Conservation (phyloP, 1,284 basidiomycete genomes). For the Marasmius fiardii region DNA sequence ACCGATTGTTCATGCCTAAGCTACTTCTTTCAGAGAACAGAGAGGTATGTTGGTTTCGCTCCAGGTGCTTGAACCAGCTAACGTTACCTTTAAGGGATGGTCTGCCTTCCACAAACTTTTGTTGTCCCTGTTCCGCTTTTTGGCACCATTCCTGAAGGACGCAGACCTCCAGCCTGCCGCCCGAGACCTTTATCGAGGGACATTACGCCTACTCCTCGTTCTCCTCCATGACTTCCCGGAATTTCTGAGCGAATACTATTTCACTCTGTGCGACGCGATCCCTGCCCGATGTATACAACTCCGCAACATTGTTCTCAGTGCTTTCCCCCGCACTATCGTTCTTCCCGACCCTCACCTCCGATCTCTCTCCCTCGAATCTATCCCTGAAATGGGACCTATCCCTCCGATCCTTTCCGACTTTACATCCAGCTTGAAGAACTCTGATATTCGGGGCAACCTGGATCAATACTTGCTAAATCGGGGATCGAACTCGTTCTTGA, state of each 20-base stretch:
- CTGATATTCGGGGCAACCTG: conserved; percentile 74
- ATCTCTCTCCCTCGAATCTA: conserved; percentile 64
- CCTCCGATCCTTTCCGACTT: conserved; percentile 93
- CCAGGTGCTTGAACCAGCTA: conserved; percentile 1
- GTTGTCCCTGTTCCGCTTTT: conserved; percentile 91
- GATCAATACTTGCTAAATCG: conserved; percentile 82
- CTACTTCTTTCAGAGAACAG: conserved; percentile 81
- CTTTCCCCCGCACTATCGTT: conserved; percentile 85
- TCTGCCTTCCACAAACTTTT: conserved; percentile 93
- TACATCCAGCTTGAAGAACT: conserved; percentile 72
- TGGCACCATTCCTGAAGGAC: conserved; percentile 87
- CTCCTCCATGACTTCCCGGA: conserved; percentile 99
- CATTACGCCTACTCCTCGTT: conserved; percentile 88
- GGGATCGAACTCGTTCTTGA: conserved; percentile 66
- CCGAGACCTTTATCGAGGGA: conserved; percentile 91
- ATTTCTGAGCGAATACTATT: conserved; percentile 96
- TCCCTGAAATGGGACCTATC: conserved; percentile 87
- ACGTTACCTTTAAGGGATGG: conserved; percentile 66
- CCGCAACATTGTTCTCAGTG: conserved; percentile 94
- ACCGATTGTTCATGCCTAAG: conserved; percentile 97
- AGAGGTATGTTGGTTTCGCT: conserved; percentile 48
- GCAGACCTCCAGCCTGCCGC: conserved; percentile 80
- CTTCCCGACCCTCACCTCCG: conserved; percentile 89
- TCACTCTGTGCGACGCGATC: conserved; percentile 91
- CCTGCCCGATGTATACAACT: conserved; percentile 94